Percentiles rank a stretch among this genome's conserved stretches.
Evolutionary conservation across 1,284 basidiomycete genomes (phyloP).

Genomic region (Anthracocystis setariae): DNA sequence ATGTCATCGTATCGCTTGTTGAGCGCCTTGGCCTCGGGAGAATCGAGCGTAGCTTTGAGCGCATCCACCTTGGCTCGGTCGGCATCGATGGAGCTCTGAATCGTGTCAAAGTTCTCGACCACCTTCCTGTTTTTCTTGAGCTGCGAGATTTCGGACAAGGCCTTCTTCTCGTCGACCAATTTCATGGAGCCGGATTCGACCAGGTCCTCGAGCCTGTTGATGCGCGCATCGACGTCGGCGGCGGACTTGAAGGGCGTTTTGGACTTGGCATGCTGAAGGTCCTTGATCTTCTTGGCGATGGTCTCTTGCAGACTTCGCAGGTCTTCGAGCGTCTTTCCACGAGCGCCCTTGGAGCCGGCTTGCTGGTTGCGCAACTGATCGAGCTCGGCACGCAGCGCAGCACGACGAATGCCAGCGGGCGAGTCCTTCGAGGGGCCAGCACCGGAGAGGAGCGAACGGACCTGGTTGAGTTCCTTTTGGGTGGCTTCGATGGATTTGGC

Average conservation of each 20-base stretch:
- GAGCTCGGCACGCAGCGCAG: constrained; percentile 81
- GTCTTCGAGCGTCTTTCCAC: constrained; percentile 83
- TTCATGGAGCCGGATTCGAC: constrained; percentile 93
- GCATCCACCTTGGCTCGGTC: constrained; percentile 82
- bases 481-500: constrained; percentile 59
- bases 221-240: constrained; percentile 86
- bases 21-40: constrained; percentile 85
- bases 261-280: constrained; percentile 81
- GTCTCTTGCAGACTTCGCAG: constrained; percentile 82
- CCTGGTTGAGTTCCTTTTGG: constrained; percentile 70
- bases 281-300: constrained; percentile 89
- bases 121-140: constrained; percentile 66
- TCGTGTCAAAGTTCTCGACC: constrained; percentile 64
- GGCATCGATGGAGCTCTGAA: constrained; percentile 82
- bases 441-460: constrained; percentile 75
- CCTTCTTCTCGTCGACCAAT: constrained; percentile 94
- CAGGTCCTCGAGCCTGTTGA: constrained; percentile 78
- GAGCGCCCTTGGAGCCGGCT: constrained; percentile 79
- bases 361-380: constrained; percentile 83
- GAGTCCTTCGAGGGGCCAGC: constrained; percentile 60
- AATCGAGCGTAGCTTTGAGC: constrained; percentile 84
- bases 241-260: constrained; percentile 87
- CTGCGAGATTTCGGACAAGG: constrained; percentile 86
- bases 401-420: constrained; percentile 77
- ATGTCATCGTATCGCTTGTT: constrained; percentile 85